Evolutionary conservation across 2,329 filamentous ascomycete genomes (phyloP).

Genomic region (Monilinia polystroma): DNA sequence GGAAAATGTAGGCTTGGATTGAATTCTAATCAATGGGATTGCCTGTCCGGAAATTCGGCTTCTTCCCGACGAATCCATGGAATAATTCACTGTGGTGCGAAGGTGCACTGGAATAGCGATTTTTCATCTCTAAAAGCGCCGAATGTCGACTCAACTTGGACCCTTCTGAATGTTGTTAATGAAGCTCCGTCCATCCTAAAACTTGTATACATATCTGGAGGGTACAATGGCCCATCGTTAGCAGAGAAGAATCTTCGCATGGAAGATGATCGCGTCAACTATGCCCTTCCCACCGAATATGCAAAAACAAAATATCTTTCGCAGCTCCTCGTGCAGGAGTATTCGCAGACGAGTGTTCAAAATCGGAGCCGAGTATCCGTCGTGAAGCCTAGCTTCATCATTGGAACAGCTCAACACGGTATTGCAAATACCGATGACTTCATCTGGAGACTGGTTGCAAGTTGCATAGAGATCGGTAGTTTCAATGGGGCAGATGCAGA

Average conservation of each 20-base stretch:
- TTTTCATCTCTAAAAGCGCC: conserved; percentile 67
- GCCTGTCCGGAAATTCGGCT: conserved; percentile 48
- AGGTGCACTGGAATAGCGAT: conserved; percentile 73
- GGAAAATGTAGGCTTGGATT: conserved; percentile 69
- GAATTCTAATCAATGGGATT: conserved; percentile 60
- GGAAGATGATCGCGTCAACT: background rate
- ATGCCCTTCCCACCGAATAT: conserved; percentile 69
- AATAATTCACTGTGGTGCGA: conserved; percentile 77
- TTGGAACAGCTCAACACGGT: conserved; percentile 31
- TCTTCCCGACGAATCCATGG: conserved; percentile 56
- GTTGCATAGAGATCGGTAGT: conserved; percentile 26
- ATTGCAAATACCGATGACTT: conserved; percentile 36
- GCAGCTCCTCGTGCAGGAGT: conserved; percentile 54
- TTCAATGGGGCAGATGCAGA: conserved; percentile 26
- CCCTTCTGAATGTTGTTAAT: conserved; percentile 29
- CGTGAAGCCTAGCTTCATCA: conserved; percentile 34
- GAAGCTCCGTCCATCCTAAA: conserved; percentile 17
- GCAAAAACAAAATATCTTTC: conserved; percentile 82
- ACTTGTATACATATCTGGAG: conserved; percentile 39
- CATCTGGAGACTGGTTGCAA: conserved; percentile 34
- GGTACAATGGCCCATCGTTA: conserved; percentile 21
- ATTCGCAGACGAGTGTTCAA: background rate
- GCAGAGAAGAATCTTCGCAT: conserved; percentile 54
- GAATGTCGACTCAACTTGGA: conserved; percentile 64
- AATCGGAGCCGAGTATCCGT: conserved; percentile 23